Evolutionary conservation across 768 basidiomycete genomes (phyloP).

Genomic region (Hydnomerulius pinastri): DNA sequence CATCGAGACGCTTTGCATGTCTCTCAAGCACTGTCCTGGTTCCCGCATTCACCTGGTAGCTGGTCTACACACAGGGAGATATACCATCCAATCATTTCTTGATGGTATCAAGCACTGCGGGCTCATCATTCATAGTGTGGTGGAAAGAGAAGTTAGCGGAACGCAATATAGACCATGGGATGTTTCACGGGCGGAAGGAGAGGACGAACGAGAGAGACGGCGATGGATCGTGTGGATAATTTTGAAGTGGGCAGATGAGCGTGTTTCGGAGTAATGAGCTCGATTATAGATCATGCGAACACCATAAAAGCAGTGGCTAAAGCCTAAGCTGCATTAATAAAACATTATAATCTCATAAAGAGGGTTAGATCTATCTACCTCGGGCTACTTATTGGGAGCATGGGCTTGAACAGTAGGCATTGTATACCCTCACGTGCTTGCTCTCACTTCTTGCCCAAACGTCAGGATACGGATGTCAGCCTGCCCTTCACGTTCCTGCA

Average conservation of each 20-base stretch:
- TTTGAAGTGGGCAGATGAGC: constrained; percentile 45
- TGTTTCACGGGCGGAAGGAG: constrained; percentile 48
- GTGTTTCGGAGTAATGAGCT: constrained; percentile 14
- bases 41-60: constrained; percentile 68
- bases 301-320: background rate
- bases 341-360: too few relatives aligned
- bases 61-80: constrained; percentile 76
- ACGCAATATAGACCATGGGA: constrained; percentile 48
- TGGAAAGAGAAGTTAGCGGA: constrained; percentile 52
- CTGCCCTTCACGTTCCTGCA: constrained; percentile 35
- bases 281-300: background rate
- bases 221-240: constrained; percentile 73
- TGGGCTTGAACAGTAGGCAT: constrained; percentile 1
- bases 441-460: constrained; percentile 28
- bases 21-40: constrained; percentile 42
- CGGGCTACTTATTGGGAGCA: too few relatives aligned
- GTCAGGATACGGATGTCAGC: constrained; percentile 34
- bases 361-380: too few relatives aligned
- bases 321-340: background rate
- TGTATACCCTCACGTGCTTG: constrained; percentile 9
- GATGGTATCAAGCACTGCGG: constrained; percentile 32
- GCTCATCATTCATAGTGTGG: constrained; percentile 45
- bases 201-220: constrained; percentile 69
- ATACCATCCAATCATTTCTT: constrained; percentile 67
- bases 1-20: constrained; percentile 49